Conservation (phyloP, 495 filamentous ascomycete genomes). For the Penicillium paxilli region DNA sequence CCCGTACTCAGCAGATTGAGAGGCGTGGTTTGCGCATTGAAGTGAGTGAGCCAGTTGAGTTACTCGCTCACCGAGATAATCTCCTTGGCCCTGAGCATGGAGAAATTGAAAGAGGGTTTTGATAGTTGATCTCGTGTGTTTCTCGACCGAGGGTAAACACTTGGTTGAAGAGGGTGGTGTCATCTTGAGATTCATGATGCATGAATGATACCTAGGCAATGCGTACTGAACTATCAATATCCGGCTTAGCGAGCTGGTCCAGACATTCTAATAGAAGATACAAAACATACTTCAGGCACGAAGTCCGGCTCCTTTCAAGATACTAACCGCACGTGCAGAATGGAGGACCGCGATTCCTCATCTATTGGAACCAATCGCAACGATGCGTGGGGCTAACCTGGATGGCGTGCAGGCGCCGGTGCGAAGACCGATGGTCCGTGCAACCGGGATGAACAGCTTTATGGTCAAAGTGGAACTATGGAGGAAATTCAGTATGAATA, state of each 20-base stretch:
- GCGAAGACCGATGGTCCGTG: slow-evolving; percentile 21
- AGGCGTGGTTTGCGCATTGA: slow-evolving; percentile 40
- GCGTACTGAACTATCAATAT: too few relatives aligned
- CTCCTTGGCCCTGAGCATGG: slow-evolving; percentile 24
- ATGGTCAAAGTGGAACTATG: neutral
- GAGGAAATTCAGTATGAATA: neutral
- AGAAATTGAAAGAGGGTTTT: slow-evolving; percentile 23
- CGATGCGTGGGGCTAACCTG: neutral
- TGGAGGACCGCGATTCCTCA: neutral
- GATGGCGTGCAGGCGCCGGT: slow-evolving; percentile 7
- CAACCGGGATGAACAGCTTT: neutral
- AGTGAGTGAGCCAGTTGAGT: slow-evolving; percentile 46
- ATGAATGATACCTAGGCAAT: too few relatives aligned
- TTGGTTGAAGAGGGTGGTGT: neutral
- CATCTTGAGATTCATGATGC: slow-evolving; percentile 16
- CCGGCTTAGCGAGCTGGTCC: neutral
- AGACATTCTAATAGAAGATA: neutral
- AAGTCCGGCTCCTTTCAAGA: slow-evolving; percentile 1
- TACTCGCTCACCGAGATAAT: slow-evolving; percentile 39
- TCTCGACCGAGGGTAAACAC: slow-evolving; percentile 4
- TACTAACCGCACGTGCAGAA: slow-evolving; percentile 1
- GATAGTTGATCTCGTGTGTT: slow-evolving; percentile 17
- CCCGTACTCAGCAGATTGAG: slow-evolving; percentile 16
- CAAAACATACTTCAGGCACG: neutral
- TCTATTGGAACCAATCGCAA: neutral